Conservation (phyloP, 148 eudicot genomes). For the Beta vulgaris region DNA sequence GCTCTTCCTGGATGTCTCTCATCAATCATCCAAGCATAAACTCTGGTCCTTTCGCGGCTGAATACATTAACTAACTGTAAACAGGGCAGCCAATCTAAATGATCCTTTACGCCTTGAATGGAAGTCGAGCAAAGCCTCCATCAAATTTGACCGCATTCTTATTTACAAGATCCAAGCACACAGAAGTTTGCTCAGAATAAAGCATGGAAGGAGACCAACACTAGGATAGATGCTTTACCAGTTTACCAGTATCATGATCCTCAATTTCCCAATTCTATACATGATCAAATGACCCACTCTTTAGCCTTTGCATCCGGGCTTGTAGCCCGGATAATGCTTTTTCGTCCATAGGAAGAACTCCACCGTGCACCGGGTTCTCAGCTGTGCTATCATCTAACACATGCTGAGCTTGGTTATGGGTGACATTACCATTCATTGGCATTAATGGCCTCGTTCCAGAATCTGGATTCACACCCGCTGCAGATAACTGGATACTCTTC, state of each 20-base stretch:
- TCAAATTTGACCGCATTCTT: constrained; percentile 8
- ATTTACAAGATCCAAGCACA: constrained; percentile 29
- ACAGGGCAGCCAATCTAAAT: constrained; percentile 5
- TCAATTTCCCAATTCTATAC: constrained; percentile 27
- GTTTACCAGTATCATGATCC: not conserved
- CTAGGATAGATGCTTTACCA: constrained; percentile 9
- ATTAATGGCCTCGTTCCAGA: constrained; percentile 50
- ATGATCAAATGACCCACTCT: constrained; percentile 85
- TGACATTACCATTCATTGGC: constrained; percentile 54
- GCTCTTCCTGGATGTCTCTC: not conserved
- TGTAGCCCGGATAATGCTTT: constrained; percentile 94
- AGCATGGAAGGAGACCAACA: constrained; percentile 1
- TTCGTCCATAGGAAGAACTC: constrained; percentile 95
- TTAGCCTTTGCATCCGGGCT: constrained; percentile 96
- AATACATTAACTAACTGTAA: constrained; percentile 12
- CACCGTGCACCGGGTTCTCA: constrained; percentile 53
- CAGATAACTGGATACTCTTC: constrained; percentile 90
- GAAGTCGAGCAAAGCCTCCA: constrained; percentile 4
- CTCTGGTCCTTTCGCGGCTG: constrained; percentile 2
- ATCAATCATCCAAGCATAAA: constrained; percentile 7
- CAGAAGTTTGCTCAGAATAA: constrained; percentile 7
- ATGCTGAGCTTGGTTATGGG: constrained; percentile 39
- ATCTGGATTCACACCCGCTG: constrained; percentile 62
- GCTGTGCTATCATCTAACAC: constrained; percentile 33
- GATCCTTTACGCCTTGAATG: not conserved